phyloP scores from a whole-genome alignment of 2,329 filamentous ascomycete species.

The Orbilia brochopaga region DNA sequence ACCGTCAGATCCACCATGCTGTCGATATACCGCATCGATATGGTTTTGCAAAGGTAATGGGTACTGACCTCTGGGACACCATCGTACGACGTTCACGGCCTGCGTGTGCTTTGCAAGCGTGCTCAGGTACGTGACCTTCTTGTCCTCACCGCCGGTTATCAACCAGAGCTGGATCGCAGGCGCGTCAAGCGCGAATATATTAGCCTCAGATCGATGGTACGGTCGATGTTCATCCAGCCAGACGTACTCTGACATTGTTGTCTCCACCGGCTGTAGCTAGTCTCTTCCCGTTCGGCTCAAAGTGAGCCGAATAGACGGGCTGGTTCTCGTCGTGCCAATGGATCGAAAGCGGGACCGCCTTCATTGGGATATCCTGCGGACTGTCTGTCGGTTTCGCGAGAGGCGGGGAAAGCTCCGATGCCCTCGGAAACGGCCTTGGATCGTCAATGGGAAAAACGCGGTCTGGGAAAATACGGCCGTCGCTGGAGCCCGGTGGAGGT shows the following conservation, averaged over 20 bases:
- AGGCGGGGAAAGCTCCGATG: slow-evolving; percentile 50
- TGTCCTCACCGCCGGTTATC: slow-evolving; percentile 82
- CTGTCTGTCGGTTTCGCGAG: slow-evolving; percentile 13
- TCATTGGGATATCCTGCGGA: slow-evolving; percentile 68
- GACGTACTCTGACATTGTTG: slow-evolving; percentile 86
- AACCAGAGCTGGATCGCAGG: slow-evolving; percentile 75
- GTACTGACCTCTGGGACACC: slow-evolving; percentile 84
- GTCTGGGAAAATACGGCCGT: background rate
- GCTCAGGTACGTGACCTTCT: slow-evolving; percentile 88
- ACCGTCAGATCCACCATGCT: background rate
- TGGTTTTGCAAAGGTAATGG: too few species aligned
- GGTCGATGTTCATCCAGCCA: slow-evolving; percentile 7
- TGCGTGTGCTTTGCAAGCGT: slow-evolving; percentile 93
- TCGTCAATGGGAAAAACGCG: background rate
- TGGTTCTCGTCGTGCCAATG: slow-evolving; percentile 98
- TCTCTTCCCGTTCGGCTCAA: slow-evolving; percentile 88
- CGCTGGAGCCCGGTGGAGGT: background rate
- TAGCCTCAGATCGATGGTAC: slow-evolving; percentile 12
- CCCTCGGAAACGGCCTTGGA: slow-evolving; percentile 4
- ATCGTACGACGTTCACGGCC: slow-evolving; percentile 96
- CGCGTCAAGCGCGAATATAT: slow-evolving; percentile 2
- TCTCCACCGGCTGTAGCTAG: slow-evolving; percentile 94
- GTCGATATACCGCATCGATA: too few species aligned
- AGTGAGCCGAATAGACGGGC: slow-evolving; percentile 96
- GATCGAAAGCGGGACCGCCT: slow-evolving; percentile 92